Conservation (phyloP, 192 early-diverging fungal genomes). For the Chytriomyces sp. region DNA sequence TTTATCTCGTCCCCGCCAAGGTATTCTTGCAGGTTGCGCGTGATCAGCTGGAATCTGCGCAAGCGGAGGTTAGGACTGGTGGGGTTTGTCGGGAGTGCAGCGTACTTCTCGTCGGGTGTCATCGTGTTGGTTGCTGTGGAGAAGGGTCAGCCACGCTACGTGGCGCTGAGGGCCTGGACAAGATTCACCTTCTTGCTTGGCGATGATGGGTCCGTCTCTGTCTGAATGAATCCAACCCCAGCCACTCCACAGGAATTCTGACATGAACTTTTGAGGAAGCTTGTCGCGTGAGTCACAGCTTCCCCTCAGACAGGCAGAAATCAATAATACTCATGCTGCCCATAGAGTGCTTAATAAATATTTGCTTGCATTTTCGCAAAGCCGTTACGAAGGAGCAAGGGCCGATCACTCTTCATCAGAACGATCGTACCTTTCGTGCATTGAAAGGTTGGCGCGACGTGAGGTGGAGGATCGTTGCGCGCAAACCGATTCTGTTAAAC, state of each 20-base stretch:
- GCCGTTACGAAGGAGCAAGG: no score
- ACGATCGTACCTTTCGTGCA: no score
- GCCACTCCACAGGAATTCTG: constrained; percentile 7
- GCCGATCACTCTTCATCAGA: no score
- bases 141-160: not conserved
- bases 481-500: no score
- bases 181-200: not conserved
- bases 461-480: no score
- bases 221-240: constrained; percentile 13
- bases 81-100: not conserved
- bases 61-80: not conserved
- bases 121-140: constrained; percentile 1
- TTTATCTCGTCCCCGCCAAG: constrained; percentile 88
- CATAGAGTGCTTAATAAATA: no score
- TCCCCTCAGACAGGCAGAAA: no score
- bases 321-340: no score
- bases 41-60: constrained; percentile 75
- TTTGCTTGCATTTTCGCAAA: no score
- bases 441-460: no score
- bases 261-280: no score
- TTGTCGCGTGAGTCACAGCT: no score
- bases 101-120: constrained; percentile 44
- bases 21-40: constrained; percentile 91
- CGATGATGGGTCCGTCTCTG: not conserved
- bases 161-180: not conserved